Evolutionary conservation across 2,329 filamentous ascomycete species (phyloP).

Genomic region (Catunica adiposa): DNA sequence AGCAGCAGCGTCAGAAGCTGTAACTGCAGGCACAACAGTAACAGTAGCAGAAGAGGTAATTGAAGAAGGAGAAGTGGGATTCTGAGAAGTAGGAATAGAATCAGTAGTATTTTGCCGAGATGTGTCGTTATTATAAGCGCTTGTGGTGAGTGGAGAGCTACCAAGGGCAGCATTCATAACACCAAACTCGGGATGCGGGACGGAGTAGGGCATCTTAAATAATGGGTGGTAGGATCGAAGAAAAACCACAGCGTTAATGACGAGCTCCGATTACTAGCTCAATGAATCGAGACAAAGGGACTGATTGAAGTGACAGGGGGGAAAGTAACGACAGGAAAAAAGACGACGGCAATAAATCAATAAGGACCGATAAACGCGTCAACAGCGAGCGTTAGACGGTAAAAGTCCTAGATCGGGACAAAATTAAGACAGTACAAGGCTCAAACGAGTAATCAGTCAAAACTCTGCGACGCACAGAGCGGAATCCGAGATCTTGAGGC

Average conservation of each 20-base stretch:
- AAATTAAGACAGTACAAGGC: not conserved
- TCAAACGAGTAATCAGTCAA: not conserved
- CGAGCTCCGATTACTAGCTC: not conserved
- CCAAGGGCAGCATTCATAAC: slow-evolving; percentile 35
- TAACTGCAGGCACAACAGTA: slow-evolving; percentile 14
- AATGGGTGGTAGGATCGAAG: slow-evolving; percentile 2
- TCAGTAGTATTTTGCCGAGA: not conserved
- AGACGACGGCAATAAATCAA: not conserved
- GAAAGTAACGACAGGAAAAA: not conserved
- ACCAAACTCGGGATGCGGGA: slow-evolving; percentile 6
- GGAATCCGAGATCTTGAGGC: not conserved
- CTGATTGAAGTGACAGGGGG: not conserved
- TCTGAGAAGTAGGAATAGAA: slow-evolving; percentile 4
- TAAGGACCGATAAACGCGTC: not conserved
- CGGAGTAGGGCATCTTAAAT: slow-evolving; percentile 5
- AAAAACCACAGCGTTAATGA: slow-evolving; percentile 2
- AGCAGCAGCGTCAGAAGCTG: slow-evolving; percentile 16
- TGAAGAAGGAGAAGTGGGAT: slow-evolving; percentile 15
- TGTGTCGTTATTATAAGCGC: slow-evolving; percentile 19
- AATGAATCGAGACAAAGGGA: not conserved
- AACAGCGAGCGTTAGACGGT: not conserved
- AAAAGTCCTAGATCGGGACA: not conserved
- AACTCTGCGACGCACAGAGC: not conserved
- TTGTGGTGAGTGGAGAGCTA: slow-evolving; percentile 18
- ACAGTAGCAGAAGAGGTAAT: slow-evolving; percentile 15